phyloP scores from a whole-genome alignment of 352 stramenopile species.

The Peronosclerospora sorghi region DNA sequence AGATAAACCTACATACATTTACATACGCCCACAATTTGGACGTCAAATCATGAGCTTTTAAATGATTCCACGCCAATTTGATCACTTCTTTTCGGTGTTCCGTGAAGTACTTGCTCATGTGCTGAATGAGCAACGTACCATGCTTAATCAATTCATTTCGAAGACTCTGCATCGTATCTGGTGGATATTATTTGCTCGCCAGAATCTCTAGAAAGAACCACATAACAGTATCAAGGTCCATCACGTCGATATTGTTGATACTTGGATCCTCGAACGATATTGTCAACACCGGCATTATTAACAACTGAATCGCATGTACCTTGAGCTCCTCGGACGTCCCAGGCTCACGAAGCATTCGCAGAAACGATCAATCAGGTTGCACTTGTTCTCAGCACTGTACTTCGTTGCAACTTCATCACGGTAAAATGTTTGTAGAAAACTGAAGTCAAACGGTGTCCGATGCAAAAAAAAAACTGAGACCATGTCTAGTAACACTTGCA shows the following conservation, averaged over 20 bases:
- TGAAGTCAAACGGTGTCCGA: conserved; percentile 89
- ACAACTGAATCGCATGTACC: conserved; percentile 85
- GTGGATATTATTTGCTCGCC: conserved; percentile 68
- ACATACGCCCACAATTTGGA: conserved; percentile 97
- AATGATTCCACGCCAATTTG: conserved; percentile 96
- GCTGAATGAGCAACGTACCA: conserved; percentile 92
- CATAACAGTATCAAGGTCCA: conserved; percentile 79
- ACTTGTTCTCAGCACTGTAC: conserved; percentile 62
- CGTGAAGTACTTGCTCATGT: conserved; percentile 88
- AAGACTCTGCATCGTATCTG: conserved; percentile 62
- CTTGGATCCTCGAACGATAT: conserved; percentile 74
- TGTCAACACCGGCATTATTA: conserved; percentile 90
- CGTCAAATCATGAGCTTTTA: conserved; percentile 90
- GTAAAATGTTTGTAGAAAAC: conserved; percentile 88
- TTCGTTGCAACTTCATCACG: conserved; percentile 66
- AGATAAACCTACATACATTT: conserved; percentile 95
- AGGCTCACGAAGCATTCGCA: conserved; percentile 74
- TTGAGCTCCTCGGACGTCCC: conserved; percentile 83
- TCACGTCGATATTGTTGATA: conserved; percentile 72
- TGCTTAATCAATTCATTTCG: conserved; percentile 91
- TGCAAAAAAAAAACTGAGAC: conserved; percentile 90
- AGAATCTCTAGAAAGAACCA: conserved; percentile 85
- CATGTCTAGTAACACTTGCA: conserved; percentile 94
- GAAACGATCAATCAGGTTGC: conserved; percentile 79
- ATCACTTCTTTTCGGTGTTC: conserved; percentile 95